A percentile compares a stretch with the other conserved stretches of the same genome.
phyloP scores from a whole-genome alignment of 2,329 filamentous ascomycete genomes.

The Fusarium oligoseptatum region DNA sequence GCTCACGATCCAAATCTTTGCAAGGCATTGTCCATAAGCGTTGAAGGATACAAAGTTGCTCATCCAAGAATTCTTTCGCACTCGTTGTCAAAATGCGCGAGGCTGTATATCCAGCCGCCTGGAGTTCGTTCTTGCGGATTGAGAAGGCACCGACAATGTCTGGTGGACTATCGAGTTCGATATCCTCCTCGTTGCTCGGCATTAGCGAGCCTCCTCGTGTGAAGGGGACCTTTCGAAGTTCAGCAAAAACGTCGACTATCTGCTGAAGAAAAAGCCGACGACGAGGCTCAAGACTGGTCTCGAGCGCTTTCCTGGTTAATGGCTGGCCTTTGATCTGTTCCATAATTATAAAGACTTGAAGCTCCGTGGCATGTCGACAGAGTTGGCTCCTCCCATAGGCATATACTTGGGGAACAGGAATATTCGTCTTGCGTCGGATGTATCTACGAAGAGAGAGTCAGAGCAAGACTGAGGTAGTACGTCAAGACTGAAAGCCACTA shows the following conservation, averaged over 20 bases:
- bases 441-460: not conserved
- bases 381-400: not conserved
- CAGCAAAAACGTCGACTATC: not conserved
- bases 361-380: not conserved
- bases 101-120: not conserved
- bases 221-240: not conserved
- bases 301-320: not conserved
- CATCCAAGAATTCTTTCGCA: not conserved
- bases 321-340: not conserved
- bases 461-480: not conserved
- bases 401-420: not conserved
- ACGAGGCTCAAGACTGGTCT: not conserved
- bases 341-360: not conserved
- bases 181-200: not conserved
- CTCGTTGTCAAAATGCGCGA: not conserved
- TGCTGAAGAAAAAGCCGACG: not conserved
- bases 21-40: not conserved
- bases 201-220: not conserved
- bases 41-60: not conserved
- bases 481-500: not conserved
- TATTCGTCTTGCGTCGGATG: not conserved
- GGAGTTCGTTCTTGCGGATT: not conserved
- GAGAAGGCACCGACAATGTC: not conserved
- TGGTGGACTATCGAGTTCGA: not conserved
- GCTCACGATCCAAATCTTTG: not conserved